Evolutionary conservation across 495 filamentous ascomycete genomes (phyloP), one percentile per base, ranked within the genome.

Genomic region (Hypoxylon lenormandii): DNA sequence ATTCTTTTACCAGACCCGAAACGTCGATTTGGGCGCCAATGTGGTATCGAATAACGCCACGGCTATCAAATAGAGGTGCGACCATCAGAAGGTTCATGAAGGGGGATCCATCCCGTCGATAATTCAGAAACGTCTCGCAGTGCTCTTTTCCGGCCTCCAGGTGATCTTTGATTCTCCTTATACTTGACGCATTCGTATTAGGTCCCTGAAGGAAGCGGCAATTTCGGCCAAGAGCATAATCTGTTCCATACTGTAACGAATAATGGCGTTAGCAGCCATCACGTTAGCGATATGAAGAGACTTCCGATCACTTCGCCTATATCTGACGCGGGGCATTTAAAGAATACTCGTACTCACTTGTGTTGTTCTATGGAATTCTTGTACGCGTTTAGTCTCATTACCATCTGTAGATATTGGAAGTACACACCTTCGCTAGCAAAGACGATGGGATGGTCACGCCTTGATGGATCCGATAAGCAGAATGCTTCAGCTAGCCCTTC

Each of bases 401-500:
- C 36, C 16, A 40, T 33, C 16, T 23, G 36, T 1, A 36, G 18
- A 16, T 21, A 49, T n/a, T 33, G 5, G 12, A 46, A 15, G 33
- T 36, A 77, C 79, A 28, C 79, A 91, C 89, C 90, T 82, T 92
- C 86, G 5, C 89, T 92, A 22, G 89, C 88, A 77, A 93, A 92
- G 3, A 93, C 84, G 58, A 94, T 89, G 1, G 90, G 91, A 76
- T 92, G 92, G 70, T 90, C 91, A 4, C 84, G 81, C 62, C 89
- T 79, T 19, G 88, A 88, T 6, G 91, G 90, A 77, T 94, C 91
- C 5, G 89, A 90, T 64, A 93, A 76, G 73, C 90, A 92, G 67
- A 92, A 93, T 0, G 90, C 89, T 70, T 93, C 90, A 0, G 88
- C 89, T 47, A 93, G 67, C 3, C 90, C 90, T 72, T 92, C 89